Evolutionary conservation across 176 grass and related monocot species (phyloP).

Genomic region (Raddia guianensis): DNA sequence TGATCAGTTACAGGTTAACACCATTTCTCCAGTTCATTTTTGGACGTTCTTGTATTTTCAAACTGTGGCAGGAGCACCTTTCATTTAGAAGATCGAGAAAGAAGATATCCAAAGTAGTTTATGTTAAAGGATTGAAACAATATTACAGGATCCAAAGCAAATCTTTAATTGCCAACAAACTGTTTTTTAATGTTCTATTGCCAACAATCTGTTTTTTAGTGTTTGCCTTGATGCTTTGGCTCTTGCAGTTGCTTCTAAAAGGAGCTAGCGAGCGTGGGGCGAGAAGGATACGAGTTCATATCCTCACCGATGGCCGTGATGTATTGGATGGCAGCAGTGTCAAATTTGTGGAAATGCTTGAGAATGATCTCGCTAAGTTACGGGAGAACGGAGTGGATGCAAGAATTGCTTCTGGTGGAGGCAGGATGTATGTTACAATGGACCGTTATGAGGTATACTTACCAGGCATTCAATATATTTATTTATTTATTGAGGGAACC

Average conservation of each 20-base stretch:
- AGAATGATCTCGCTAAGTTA: slow-evolving; percentile 67
- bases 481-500: too few relatives aligned
- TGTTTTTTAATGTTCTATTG: too few relatives aligned
- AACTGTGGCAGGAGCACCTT: too few relatives aligned
- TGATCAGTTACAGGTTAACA: slow-evolving; percentile 76
- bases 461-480: not conserved
- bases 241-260: slow-evolving; percentile 76
- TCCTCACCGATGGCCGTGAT: slow-evolving; percentile 88
- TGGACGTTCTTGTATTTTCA: not conserved
- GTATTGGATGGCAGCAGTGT: slow-evolving; percentile 89
- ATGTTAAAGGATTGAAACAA: too few relatives aligned
- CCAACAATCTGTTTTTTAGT: not conserved
- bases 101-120: too few relatives aligned
- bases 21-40: not conserved
- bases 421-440: slow-evolving; percentile 97
- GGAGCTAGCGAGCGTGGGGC: slow-evolving; percentile 73
- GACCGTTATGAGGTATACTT: slow-evolving; percentile 84
- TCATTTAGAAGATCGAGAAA: too few relatives aligned
- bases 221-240: not conserved
- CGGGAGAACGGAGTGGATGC: slow-evolving; percentile 78
- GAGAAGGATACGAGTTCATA: slow-evolving; percentile 82
- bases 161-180: too few relatives aligned
- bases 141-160: too few relatives aligned
- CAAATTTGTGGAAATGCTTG: slow-evolving; percentile 80
- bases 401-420: slow-evolving; percentile 82